Percentiles rank a stretch among this genome's conserved stretches.
Conservation (phyloP, 106 monocot genomes). For the Acorus calamus region DNA sequence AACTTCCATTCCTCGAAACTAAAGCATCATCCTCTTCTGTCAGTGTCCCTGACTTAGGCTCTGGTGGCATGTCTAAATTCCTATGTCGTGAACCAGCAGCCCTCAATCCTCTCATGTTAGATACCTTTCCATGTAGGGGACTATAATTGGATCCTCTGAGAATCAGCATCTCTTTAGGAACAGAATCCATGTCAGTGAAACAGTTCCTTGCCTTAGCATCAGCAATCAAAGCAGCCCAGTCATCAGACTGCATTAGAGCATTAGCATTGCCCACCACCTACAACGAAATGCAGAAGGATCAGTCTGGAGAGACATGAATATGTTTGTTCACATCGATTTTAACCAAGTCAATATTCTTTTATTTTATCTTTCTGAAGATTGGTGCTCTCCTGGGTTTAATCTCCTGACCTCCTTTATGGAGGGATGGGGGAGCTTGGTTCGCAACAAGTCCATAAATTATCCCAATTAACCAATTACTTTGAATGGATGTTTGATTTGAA, state of each 20-base stretch:
- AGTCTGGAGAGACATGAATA: too few relatives aligned
- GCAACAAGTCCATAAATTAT: too few relatives aligned
- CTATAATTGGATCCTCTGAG: constrained; percentile 24
- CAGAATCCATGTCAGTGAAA: constrained; percentile 62
- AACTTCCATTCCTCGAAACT: constrained; percentile 47
- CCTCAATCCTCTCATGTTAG: constrained; percentile 33
- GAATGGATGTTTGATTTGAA: too few relatives aligned
- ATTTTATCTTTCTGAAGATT: too few relatives aligned
- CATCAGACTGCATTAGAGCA: constrained; percentile 87
- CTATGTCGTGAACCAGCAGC: constrained; percentile 35
- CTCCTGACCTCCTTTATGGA: too few relatives aligned
- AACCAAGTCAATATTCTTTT: too few relatives aligned
- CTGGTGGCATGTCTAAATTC: constrained; percentile 29
- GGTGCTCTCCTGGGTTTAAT: too few relatives aligned
- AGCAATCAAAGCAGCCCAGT: constrained; percentile 70
- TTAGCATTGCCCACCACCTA: constrained; percentile 95
- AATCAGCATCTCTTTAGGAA: constrained; percentile 73
- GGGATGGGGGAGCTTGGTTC: too few relatives aligned
- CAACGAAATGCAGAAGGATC: too few relatives aligned
- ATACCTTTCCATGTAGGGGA: constrained; percentile 16
- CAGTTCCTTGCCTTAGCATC: constrained; percentile 90
- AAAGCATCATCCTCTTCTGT: constrained; percentile 45
- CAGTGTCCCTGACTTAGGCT: constrained; percentile 19
- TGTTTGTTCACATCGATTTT: too few relatives aligned
- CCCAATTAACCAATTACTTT: too few relatives aligned